phyloP scores from a whole-genome alignment of 257 asterid species.

The Linderniella brevidens region DNA sequence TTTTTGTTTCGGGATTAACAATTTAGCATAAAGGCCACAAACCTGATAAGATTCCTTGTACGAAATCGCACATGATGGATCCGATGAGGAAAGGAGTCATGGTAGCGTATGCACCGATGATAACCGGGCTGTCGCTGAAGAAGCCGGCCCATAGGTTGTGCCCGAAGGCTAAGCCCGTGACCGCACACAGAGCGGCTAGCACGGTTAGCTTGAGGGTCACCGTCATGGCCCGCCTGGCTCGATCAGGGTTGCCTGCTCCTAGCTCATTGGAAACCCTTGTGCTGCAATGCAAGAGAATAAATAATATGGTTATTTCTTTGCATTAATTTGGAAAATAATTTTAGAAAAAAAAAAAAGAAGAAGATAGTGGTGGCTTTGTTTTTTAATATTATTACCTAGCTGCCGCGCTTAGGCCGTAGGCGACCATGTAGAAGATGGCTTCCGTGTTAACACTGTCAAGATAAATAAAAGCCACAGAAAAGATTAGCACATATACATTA shows the following conservation, averaged over 20 bases:
- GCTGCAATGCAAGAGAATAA: constrained; percentile 18
- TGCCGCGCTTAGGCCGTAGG: constrained; percentile 50
- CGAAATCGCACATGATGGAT: constrained; percentile 27
- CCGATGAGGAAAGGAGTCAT: constrained; percentile 29
- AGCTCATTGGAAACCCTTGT: constrained; percentile 49
- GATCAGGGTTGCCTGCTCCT: constrained; percentile 29
- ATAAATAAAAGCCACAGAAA: background rate
- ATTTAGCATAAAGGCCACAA: too few species aligned
- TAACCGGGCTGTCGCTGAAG: constrained; percentile 27
- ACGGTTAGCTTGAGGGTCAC: constrained; percentile 28
- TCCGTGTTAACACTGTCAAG: constrained; percentile 14
- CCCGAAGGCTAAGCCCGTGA: constrained; percentile 22
- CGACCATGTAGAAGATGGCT: constrained; percentile 16
- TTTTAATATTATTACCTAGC: constrained; percentile 23
- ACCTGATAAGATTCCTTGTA: constrained; percentile 46
- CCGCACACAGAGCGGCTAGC: constrained; percentile 17
- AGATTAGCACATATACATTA: background rate
- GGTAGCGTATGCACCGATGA: constrained; percentile 19
- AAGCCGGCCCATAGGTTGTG: constrained; percentile 32
- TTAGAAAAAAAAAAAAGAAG: too few species aligned
- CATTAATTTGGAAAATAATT: background rate
- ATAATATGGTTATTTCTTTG: background rate
- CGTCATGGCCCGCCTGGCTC: constrained; percentile 34
- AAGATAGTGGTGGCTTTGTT: background rate
- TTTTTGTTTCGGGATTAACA: too few species aligned